Evolutionary conservation across 768 basidiomycete species (phyloP).

Genomic region (Russula olivacea): DNA sequence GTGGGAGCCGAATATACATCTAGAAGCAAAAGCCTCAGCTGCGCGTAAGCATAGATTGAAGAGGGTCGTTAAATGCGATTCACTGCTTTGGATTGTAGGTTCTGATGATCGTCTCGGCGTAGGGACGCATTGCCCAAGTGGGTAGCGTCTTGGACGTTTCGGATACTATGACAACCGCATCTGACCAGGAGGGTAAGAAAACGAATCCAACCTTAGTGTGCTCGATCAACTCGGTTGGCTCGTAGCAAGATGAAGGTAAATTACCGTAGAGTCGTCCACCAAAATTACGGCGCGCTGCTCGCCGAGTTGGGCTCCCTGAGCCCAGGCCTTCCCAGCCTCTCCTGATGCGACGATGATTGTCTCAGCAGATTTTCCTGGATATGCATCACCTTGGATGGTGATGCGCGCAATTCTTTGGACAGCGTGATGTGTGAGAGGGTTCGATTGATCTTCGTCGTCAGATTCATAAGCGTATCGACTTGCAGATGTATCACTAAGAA

Average conservation of each 20-base stretch:
- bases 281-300: constrained; percentile 21
- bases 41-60: neutral
- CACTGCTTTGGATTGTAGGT: constrained; percentile 25
- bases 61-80: neutral
- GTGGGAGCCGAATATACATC: constrained; percentile 26
- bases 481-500: constrained; percentile 28
- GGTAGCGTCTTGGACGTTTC: constrained; percentile 24
- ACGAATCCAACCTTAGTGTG: constrained; percentile 23
- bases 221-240: neutral
- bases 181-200: constrained; percentile 25
- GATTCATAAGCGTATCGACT: constrained; percentile 29
- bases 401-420: neutral
- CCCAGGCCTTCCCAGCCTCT: constrained; percentile 26
- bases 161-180: constrained; percentile 25
- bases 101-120: constrained; percentile 25
- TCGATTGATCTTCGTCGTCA: constrained; percentile 29
- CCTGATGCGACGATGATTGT: constrained; percentile 24
- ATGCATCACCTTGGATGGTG: constrained; percentile 1
- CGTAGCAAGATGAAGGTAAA: neutral
- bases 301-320: constrained; percentile 24
- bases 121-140: constrained; percentile 27
- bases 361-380: neutral
- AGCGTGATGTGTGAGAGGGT: constrained; percentile 20
- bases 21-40: constrained; percentile 25
- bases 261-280: constrained; percentile 19